Evolutionary conservation across 345 rosid species (phyloP).

Genomic region (Iberis pinnata): DNA sequence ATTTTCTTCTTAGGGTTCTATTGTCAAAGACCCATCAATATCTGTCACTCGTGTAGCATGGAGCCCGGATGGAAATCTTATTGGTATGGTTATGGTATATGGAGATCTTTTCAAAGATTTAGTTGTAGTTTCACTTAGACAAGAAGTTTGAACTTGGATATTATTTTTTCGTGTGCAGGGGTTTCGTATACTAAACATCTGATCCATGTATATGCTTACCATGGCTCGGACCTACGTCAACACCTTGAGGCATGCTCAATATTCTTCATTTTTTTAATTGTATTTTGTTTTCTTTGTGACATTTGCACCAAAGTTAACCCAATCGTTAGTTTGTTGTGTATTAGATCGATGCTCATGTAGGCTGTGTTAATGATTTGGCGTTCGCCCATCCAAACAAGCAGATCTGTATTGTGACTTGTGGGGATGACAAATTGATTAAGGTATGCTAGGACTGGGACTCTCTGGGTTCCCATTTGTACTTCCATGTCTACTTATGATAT

Average conservation of each 20-base stretch:
- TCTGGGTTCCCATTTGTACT: background rate
- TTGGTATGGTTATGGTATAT: conserved; percentile 46
- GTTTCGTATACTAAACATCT: conserved; percentile 65
- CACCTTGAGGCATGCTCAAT: conserved; percentile 46
- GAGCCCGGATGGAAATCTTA: conserved; percentile 63
- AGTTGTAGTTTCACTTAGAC: conserved; percentile 20
- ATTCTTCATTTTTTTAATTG: background rate
- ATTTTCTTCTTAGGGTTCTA: conserved; percentile 35
- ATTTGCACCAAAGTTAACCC: background rate
- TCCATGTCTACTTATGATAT: background rate
- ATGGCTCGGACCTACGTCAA: conserved; percentile 53
- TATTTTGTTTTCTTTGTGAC: conserved; percentile 2
- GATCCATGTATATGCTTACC: conserved; percentile 56
- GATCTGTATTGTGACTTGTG: conserved; percentile 59
- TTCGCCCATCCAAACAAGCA: conserved; percentile 48
- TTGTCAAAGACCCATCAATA: conserved; percentile 40
- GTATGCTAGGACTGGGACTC: conserved; percentile 27
- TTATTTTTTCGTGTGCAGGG: conserved; percentile 36
- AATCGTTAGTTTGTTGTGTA: conserved; percentile 8
- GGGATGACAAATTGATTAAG: conserved; percentile 74
- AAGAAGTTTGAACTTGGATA: conserved; percentile 12
- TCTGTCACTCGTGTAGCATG: conserved; percentile 63
- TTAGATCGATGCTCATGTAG: conserved; percentile 75
- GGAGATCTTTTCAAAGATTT: background rate
- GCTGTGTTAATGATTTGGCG: conserved; percentile 72